phyloP scores from a whole-genome alignment of 257 asterid genomes.

The Vinca minor region DNA sequence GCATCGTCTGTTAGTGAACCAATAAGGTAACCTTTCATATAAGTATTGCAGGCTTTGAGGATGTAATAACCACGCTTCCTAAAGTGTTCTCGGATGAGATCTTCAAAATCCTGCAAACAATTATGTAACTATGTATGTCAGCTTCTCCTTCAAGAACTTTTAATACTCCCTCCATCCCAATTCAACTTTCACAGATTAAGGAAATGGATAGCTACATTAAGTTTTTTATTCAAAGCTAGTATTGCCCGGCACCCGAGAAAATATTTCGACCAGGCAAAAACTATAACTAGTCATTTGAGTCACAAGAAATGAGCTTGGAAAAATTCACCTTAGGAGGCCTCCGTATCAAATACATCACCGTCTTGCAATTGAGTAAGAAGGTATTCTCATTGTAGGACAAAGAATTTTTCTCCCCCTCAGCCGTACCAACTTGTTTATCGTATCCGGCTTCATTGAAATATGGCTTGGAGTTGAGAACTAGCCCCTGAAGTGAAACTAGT shows the following conservation, averaged over 20 bases:
- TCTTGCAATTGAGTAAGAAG: conserved; percentile 87
- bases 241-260: too few species aligned
- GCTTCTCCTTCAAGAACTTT: background rate
- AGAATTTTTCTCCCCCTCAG: conserved; percentile 97
- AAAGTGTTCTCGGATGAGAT: conserved; percentile 67
- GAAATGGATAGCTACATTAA: too few species aligned
- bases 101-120: conserved; percentile 74
- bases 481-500: conserved; percentile 95
- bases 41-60: conserved; percentile 90
- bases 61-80: conserved; percentile 73
- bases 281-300: conserved; percentile 3
- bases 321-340: conserved; percentile 83
- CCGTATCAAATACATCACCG: conserved; percentile 84
- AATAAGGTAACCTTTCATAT: conserved; percentile 81
- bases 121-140: background rate
- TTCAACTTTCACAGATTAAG: too few species aligned
- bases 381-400: conserved; percentile 94
- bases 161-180: too few species aligned
- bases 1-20: conserved; percentile 80
- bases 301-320: conserved; percentile 1
- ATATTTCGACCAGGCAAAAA: too few species aligned
- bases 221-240: too few species aligned
- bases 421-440: conserved; percentile 95
- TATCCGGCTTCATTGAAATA: conserved; percentile 98
- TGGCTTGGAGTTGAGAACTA: conserved; percentile 85